Base-by-base conservation (phyloP, 352 stramenopile species). In the Phytophthora litchii region DNA sequence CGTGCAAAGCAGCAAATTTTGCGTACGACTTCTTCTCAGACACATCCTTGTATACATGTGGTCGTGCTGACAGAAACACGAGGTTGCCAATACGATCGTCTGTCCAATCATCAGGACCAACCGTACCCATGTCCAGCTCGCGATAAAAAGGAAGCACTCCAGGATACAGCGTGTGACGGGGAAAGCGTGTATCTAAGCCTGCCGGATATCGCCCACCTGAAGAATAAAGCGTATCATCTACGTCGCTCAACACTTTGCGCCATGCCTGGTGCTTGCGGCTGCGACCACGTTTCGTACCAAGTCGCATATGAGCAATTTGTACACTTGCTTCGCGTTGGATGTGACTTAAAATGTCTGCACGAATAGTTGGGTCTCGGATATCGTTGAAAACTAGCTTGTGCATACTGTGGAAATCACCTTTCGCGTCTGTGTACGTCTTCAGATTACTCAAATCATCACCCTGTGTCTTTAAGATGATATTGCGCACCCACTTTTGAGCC, bases 41-140 rank as follows among this genome's bases (percentile, higher is more conserved):
- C 47, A 99, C 78, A 69, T 99, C 97, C 73, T 99, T 99, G 82
- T 99, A 99, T 44, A 99, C 88, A 70, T 99, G 97, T 5, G 97
- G 97, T 31, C 97, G 78, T n/a, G 97, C 97, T 1, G 92, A 98
- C 5, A 99, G 74, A 67, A 99, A 99, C 4, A 98, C 97, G 14
- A 99, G 78, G 68, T 99, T 99, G 23, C 97, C 97, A 0, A 98
- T 77, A 25, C 85, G 89, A 67, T 80, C 88, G 52, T 87, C 75
- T 12, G 81, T 92, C 79, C 91, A 97, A 49, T 97, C 83, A 29
- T 98, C 92, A 3, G 89, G 82, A 1, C 92, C 92, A 25, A 83
- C 73, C 1, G 79, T 96, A 12, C 96, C 96, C 56, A 99, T 89
- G 72, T 99, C 97, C 2, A 99, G 61, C 59, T 99, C 96, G 54